Percentiles rank a stretch among this genome's conserved stretches.
These are phyloP conservation scores for Favolaschia claudopus DNA, from an alignment of 768 basidiomycete species.

Conservation along the genomic window DNA sequence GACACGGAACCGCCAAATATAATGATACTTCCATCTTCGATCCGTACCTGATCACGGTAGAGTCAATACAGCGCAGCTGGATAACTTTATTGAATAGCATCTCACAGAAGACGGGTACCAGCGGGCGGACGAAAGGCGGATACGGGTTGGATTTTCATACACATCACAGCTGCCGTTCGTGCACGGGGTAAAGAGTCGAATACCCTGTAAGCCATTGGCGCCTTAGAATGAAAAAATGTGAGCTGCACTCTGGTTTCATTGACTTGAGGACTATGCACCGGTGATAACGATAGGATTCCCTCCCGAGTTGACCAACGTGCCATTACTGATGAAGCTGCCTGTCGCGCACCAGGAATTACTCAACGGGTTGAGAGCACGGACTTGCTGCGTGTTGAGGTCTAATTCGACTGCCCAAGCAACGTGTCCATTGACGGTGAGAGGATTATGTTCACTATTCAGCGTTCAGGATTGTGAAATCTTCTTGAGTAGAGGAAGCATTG, in stretches of 20 bases:
- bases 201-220: conserved; percentile 41
- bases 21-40: conserved; percentile 32
- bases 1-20: conserved; percentile 26
- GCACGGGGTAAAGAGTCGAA: conserved; percentile 50
- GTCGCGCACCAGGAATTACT: conserved; percentile 55
- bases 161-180: conserved; percentile 42
- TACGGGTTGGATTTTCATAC: conserved; percentile 41
- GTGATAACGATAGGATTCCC: conserved; percentile 21
- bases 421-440: conserved; percentile 48
- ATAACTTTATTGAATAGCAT: conserved; percentile 23
- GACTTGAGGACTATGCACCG: background rate
- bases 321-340: conserved; percentile 50
- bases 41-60: conserved; percentile 18
- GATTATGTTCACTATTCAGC: conserved; percentile 43
- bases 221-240: conserved; percentile 18
- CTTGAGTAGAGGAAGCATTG: background rate
- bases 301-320: conserved; percentile 43
- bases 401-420: conserved; percentile 55
- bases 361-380: conserved; percentile 41
- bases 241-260: background rate
- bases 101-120: conserved; percentile 52
- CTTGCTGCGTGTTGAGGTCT: conserved; percentile 48
- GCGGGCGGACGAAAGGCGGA: conserved; percentile 44
- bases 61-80: background rate
- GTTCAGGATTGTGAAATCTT: background rate